Percentiles rank a stretch among this genome's conserved stretches.
Conservation (phyloP, 352 stramenopile genomes). For the Phytophthora ramorum region DNA sequence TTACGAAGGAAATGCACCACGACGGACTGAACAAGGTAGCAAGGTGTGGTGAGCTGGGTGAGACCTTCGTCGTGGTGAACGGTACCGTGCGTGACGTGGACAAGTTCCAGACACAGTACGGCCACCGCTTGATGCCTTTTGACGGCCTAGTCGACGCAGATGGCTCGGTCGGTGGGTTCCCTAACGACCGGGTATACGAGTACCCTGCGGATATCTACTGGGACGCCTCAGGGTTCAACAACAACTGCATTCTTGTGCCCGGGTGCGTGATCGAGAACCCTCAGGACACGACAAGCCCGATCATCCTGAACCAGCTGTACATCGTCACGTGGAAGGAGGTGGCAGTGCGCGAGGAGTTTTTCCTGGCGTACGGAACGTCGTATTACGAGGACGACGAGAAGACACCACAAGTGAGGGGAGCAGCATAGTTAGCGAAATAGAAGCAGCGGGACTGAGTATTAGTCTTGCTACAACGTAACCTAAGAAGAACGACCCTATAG, state of each 20-base stretch:
- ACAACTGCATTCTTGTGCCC: constrained; percentile 91
- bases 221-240: constrained; percentile 89
- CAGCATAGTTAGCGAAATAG: constrained; percentile 53
- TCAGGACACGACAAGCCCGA: constrained; percentile 77
- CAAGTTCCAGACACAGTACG: constrained; percentile 90
- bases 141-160: constrained; percentile 87
- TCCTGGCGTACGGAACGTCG: constrained; percentile 88
- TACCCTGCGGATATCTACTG: constrained; percentile 88
- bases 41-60: constrained; percentile 80
- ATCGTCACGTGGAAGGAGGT: constrained; percentile 92
- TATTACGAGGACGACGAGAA: constrained; percentile 91
- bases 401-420: constrained; percentile 43
- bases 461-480: constrained; percentile 43
- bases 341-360: constrained; percentile 85
- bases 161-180: constrained; percentile 83
- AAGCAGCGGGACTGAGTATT: constrained; percentile 35
- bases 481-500: constrained; percentile 46
- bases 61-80: constrained; percentile 91
- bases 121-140: constrained; percentile 80
- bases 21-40: constrained; percentile 90
- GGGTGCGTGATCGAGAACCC: constrained; percentile 86
- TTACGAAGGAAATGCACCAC: constrained; percentile 89
- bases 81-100: constrained; percentile 86
- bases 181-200: constrained; percentile 90
- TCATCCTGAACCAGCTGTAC: constrained; percentile 87